Conservation (phyloP, 2,329 filamentous ascomycete species). For the Neofusicoccum kwambonambiense region DNA sequence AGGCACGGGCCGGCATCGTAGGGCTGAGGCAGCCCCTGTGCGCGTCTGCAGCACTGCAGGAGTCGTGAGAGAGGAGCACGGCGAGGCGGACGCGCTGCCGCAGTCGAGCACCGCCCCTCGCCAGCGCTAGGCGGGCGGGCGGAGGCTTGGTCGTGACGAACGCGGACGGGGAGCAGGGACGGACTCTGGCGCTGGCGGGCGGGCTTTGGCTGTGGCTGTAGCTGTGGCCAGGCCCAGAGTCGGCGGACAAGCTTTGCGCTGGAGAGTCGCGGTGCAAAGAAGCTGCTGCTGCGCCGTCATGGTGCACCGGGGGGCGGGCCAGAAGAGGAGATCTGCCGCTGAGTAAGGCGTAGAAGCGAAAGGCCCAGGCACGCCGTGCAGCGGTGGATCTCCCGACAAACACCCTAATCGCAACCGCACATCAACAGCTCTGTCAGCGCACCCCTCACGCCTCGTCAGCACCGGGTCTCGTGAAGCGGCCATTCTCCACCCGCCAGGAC, state of each 20-base stretch:
- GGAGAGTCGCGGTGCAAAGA: neutral
- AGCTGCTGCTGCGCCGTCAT: neutral
- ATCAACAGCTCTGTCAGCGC: neutral
- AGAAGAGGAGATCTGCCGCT: constrained; percentile 8
- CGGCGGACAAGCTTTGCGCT: neutral
- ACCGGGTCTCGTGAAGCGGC: neutral
- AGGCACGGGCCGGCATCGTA: constrained; percentile 8
- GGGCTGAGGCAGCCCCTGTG: constrained; percentile 8
- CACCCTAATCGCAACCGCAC: constrained; percentile 11
- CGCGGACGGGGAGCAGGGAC: neutral
- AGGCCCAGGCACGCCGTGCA: constrained; percentile 4
- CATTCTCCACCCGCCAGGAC: neutral
- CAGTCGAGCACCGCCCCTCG: neutral
- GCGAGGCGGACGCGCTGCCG: neutral
- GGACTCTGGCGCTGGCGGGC: neutral
- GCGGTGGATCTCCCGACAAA: constrained; percentile 11
- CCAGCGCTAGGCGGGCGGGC: neutral
- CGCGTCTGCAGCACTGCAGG: neutral
- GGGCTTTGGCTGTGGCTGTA: neutral
- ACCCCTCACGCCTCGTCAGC: neutral
- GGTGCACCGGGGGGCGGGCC: neutral
- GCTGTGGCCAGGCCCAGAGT: neutral
- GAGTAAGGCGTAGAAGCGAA: constrained; percentile 4
- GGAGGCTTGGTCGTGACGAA: neutral
- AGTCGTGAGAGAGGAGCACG: neutral